Conservation (phyloP, 495 filamentous ascomycete species). For the Polyplosphaeria fusca region DNA sequence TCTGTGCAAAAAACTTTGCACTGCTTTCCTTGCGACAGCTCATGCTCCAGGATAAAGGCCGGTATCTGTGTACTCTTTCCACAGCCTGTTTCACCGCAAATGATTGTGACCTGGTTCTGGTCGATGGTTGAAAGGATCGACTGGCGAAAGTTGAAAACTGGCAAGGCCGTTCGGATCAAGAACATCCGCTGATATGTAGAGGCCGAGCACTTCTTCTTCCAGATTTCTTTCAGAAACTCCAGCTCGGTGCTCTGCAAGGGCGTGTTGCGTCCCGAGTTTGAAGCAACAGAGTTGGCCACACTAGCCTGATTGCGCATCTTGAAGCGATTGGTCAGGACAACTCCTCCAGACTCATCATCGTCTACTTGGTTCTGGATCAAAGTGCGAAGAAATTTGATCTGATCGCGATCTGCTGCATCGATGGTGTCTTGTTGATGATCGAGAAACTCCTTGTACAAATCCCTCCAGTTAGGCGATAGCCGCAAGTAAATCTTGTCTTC, state of each 20-base stretch:
- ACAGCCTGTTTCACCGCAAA: slow-evolving; percentile 94
- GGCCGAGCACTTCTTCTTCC: slow-evolving; percentile 64
- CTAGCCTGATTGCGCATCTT: slow-evolving; percentile 56
- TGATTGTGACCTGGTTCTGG: slow-evolving; percentile 74
- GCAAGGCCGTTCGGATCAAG: slow-evolving; percentile 64
- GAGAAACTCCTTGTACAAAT: slow-evolving; percentile 77
- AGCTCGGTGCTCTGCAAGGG: slow-evolving; percentile 34
- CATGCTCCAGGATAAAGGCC: slow-evolving; percentile 83
- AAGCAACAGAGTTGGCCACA: slow-evolving; percentile 1
- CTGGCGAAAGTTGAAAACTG: slow-evolving; percentile 82
- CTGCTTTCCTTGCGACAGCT: slow-evolving; percentile 70
- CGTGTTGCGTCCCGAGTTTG: slow-evolving; percentile 19
- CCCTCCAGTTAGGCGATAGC: slow-evolving; percentile 75
- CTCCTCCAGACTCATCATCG: slow-evolving; percentile 63
- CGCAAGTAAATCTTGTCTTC: slow-evolving; percentile 83
- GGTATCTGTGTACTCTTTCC: slow-evolving; percentile 98
- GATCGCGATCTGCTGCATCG: slow-evolving; percentile 64
- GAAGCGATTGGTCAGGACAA: slow-evolving; percentile 69
- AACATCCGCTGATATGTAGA: slow-evolving; percentile 60
- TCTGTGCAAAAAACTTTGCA: slow-evolving; percentile 96
- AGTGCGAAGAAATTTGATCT: slow-evolving; percentile 59
- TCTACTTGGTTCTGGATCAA: slow-evolving; percentile 57
- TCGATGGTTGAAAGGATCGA: slow-evolving; percentile 72
- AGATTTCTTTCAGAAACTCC: slow-evolving; percentile 59
- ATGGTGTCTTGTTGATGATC: slow-evolving; percentile 63